Conservation (phyloP, 352 stramenopile species). For the Albugo laibachii region DNA sequence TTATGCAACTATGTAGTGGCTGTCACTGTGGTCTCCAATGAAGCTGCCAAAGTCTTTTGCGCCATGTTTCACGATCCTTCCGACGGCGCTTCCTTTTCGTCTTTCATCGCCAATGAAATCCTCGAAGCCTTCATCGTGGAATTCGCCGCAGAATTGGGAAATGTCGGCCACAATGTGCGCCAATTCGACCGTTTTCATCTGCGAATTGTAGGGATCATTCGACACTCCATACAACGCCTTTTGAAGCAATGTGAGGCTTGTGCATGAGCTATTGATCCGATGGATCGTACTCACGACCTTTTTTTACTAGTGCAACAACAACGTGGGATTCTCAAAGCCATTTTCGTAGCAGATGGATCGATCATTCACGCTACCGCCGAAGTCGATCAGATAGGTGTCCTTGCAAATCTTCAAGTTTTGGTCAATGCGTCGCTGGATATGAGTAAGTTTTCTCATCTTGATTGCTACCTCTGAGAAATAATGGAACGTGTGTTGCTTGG, state of each 20-base stretch:
- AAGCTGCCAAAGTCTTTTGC: slow-evolving; percentile 80
- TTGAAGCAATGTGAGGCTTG: slow-evolving; percentile 23
- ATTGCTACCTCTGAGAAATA: background rate
- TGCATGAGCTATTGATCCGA: background rate
- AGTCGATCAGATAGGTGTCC: slow-evolving; percentile 79
- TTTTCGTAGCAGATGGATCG: slow-evolving; percentile 73
- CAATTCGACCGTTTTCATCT: slow-evolving; percentile 84
- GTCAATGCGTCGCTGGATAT: slow-evolving; percentile 73
- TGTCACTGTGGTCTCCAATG: slow-evolving; percentile 79
- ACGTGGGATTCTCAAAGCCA: slow-evolving; percentile 71
- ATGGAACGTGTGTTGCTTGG: background rate
- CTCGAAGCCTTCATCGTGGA: slow-evolving; percentile 64
- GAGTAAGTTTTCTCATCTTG: slow-evolving; percentile 12
- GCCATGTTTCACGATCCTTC: slow-evolving; percentile 79
- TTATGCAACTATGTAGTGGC: slow-evolving; percentile 21
- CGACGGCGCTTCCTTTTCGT: slow-evolving; percentile 56
- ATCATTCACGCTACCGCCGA: slow-evolving; percentile 69
- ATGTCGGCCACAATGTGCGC: slow-evolving; percentile 76
- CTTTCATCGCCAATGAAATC: slow-evolving; percentile 79
- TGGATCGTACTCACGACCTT: background rate
- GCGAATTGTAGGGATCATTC: slow-evolving; percentile 61
- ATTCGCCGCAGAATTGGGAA: slow-evolving; percentile 52
- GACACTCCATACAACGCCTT: slow-evolving; percentile 66
- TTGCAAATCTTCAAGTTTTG: slow-evolving; percentile 79
- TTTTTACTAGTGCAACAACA: slow-evolving; percentile 60